Evolutionary conservation across 208 protist species (phyloP).

Genomic region (Wallacemonas rigidus): DNA sequence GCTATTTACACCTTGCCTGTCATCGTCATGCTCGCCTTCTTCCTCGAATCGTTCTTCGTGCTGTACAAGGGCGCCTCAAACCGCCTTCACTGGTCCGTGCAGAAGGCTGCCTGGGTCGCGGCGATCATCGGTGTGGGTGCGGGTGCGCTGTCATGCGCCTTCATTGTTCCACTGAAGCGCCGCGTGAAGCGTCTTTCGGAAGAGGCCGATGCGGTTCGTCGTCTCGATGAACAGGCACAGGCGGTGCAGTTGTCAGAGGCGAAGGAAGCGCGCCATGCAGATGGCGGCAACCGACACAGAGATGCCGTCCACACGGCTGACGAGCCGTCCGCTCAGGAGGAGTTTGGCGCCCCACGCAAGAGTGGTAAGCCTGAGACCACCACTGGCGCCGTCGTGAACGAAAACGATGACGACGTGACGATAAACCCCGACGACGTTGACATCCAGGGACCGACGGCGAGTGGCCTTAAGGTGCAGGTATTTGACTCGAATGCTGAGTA

Average conservation of each 20-base stretch:
- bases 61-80: constrained; percentile 73
- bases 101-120: constrained; percentile 58
- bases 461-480: constrained; percentile 50
- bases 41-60: constrained; percentile 82
- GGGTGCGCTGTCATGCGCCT: constrained; percentile 39
- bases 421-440: neutral
- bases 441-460: constrained; percentile 20
- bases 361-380: constrained; percentile 19
- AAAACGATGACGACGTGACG: constrained; percentile 28
- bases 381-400: constrained; percentile 33
- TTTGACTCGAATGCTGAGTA: constrained; percentile 60
- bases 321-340: constrained; percentile 8
- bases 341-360: constrained; percentile 9
- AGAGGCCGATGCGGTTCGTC: constrained; percentile 30
- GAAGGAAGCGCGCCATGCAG: neutral
- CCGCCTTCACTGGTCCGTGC: constrained; percentile 54
- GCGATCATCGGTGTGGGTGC: constrained; percentile 47
- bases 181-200: constrained; percentile 36
- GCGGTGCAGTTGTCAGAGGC: constrained; percentile 22
- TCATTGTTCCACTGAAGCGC: constrained; percentile 63
- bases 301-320: constrained; percentile 2
- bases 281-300: neutral
- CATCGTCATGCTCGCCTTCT: constrained; percentile 69
- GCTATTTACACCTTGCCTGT: constrained; percentile 64
- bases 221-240: constrained; percentile 18